Evolutionary conservation across 495 filamentous ascomycete genomes (phyloP).

Genomic region (Penicillium alfredii): DNA sequence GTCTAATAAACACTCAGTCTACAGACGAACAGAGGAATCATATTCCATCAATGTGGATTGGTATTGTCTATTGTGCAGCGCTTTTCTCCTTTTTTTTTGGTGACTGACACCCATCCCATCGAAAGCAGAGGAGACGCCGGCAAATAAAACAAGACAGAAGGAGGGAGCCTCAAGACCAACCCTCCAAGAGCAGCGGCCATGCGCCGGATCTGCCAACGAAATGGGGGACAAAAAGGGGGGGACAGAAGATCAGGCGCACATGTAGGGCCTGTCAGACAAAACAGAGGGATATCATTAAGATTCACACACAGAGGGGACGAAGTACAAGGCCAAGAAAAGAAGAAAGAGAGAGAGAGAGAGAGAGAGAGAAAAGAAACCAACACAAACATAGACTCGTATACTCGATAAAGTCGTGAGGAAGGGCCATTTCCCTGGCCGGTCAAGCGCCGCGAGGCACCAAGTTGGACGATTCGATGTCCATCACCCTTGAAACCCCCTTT

Average conservation of each 20-base stretch:
- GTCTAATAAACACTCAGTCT: too few relatives aligned
- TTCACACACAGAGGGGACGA: slow-evolving; percentile 11
- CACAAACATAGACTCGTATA: slow-evolving; percentile 27
- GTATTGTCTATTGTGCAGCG: too few relatives aligned
- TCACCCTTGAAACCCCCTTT: too few relatives aligned
- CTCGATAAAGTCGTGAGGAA: slow-evolving; percentile 27
- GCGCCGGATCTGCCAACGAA: too few relatives aligned
- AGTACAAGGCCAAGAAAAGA: neutral
- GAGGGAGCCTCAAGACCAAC: too few relatives aligned
- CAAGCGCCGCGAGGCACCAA: slow-evolving; percentile 3
- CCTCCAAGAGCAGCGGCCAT: too few relatives aligned
- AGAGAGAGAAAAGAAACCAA: slow-evolving; percentile 13
- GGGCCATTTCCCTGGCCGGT: slow-evolving; percentile 2
- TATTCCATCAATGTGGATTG: too few relatives aligned
- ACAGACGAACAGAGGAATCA: too few relatives aligned
- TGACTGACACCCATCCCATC: too few relatives aligned
- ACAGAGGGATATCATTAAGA: slow-evolving; percentile 33
- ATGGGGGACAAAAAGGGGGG: slow-evolving; percentile 2
- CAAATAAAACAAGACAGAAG: too few relatives aligned
- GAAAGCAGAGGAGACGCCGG: too few relatives aligned
- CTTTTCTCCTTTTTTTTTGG: too few relatives aligned
- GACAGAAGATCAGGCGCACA: slow-evolving; percentile 1
- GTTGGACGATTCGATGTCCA: neutral
- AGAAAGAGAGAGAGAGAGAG: neutral
- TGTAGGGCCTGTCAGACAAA: slow-evolving; percentile 15